Base-by-base conservation (phyloP, 768 basidiomycete species). In the Phlegmacium glaucopus region DNA sequence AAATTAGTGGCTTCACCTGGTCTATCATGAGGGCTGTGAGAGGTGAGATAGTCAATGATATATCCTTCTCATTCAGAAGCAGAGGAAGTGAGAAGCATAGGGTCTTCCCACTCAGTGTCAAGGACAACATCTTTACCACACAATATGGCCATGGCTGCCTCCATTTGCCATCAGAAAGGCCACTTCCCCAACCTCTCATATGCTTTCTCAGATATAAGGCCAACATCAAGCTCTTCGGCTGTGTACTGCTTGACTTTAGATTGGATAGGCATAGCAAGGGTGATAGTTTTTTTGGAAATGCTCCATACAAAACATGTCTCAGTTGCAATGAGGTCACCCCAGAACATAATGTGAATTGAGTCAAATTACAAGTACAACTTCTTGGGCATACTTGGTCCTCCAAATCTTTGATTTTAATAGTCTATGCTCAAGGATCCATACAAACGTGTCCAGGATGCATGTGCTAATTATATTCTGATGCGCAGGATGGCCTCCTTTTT, bases 21-120 rank as follows among this genome's bases (percentile, higher is more conserved):
- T 61, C 55, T 4, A 59, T 30, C 60, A 62, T 60, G 1, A 60
- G 49, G 2, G 59, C 59, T 7, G 61, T 44, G 4, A 60, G 42
- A 6, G 61, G 59, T 8, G 52, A 54, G 12, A 62, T 42, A 11
- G 47, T 37, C 1, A 62, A 1, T 1, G 28, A 22, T 1, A 60
- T 53, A 26, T 56, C 54, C 1, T 8, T 55, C 26, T 49, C 39
- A 45, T 53, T 36, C 13, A 54, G 22, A 39, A 56, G 52, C 11
- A 56, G 35, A 18, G 56, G 51, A 4, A 55, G 42, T 4, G 10
- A 12, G 30, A 58, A 58, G 22, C 38, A 46, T 6, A 58, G 16
- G 10, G 38, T 45, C 45, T 58, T 58, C 34, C 56, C 49, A 39
- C 40, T 28, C 8, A 53, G 53, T 37, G 50, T 59, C 58, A 5